Base-by-base conservation (phyloP, 1,284 basidiomycete genomes). In the Puccinia coronata region DNA sequence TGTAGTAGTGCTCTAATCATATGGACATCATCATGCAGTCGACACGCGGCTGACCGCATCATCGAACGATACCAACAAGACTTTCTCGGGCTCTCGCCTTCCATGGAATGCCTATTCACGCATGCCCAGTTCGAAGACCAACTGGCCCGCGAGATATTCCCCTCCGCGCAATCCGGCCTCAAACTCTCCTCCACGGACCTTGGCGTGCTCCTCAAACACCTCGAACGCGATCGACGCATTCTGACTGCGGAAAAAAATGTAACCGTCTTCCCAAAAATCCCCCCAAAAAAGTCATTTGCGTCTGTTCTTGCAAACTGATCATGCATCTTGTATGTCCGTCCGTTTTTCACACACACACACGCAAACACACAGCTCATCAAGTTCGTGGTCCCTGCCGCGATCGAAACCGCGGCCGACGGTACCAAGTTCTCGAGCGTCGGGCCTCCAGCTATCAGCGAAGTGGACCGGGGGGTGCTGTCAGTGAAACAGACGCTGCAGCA, bases 71-170 rank as follows among this genome's bases (percentile, higher is more conserved):
- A 73, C 49, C 55, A 75, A 63, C 34, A 80, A 61, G 49, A 47
- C 43, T 65, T 65, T 53, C 43, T 72, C 67, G 51, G 77, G 12
- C 47, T 80, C 6, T 80, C 79, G 53, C 79, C 69, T 25, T 73
- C 57, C 36, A 72, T 80, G n/a, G 79, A 80, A 36, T 80, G 63
- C 34, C n/a, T 75, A 18, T 80, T 43, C 28, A 80, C 79, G 14
- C 43, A 31, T 53, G n/a, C 57, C 14, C 70, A 80, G 43, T 80
- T 80, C 49, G n/a, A 53, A 53, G 55, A 59, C n/a, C 41, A 80
- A 43, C 36, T 80, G 0, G 55, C 79, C 20, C 51, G 16, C 34
- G 69, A 73, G 28, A 23, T 80, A 1, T 80, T 80, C 36, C 28
- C 43, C 25, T 43, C 43, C 36, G 0, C 57, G 14, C 23, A 61